Evolutionary conservation across 2,329 filamentous ascomycete species (phyloP), one percentile per base, ranked within the genome.

Genomic region (Trichoderma citrinoviride): DNA sequence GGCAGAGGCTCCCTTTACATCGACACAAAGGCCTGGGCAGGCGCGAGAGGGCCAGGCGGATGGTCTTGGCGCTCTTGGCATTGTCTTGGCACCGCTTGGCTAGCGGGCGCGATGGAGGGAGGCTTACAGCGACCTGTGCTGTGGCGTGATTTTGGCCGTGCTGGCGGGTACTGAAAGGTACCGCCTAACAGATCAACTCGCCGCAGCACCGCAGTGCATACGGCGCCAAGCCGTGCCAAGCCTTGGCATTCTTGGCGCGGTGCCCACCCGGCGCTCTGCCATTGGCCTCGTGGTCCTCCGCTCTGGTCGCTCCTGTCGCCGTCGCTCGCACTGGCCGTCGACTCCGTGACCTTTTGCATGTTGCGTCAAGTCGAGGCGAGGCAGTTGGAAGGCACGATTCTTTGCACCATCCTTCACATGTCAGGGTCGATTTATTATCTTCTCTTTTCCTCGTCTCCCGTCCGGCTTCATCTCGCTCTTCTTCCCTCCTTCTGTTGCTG

Each of bases 201-300:
- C 47, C 66, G 49, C 46, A 49, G 8, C 61, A 63, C 70, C 69
- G 75, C 70, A 71, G 72, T 73, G 70, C 70, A 68, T 58, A 68
- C 64, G 47, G 44, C 73, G 75, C 76, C 76, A 77, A 77, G 75
- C 64, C 27, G 65, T 65, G 75, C 74, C 76, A 77, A 76, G 75
- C 0, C 76, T 78, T 78, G 77, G 76, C 76, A 70, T 65, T 65
- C 76, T 78, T 73, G 77, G 77, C 76, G 71, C 69, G 70, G 71
- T 72, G 71, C 71, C 71, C 73, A 74, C 74, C 67, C 69, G 46
- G 63, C 50, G 66, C 63, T 40, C 67, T 71, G 66, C 70, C 65
- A 77, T 77, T 77, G 74, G 74, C 66, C 69, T 68, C 44, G 43
- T 52, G 62, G 43, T 4, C 61, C 61, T 60, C 41, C 57, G 56